A percentile compares a stretch with the other conserved stretches of the same genome.
Conservation (phyloP, 2,329 filamentous ascomycete species). For the Penicillium sp. region DNA sequence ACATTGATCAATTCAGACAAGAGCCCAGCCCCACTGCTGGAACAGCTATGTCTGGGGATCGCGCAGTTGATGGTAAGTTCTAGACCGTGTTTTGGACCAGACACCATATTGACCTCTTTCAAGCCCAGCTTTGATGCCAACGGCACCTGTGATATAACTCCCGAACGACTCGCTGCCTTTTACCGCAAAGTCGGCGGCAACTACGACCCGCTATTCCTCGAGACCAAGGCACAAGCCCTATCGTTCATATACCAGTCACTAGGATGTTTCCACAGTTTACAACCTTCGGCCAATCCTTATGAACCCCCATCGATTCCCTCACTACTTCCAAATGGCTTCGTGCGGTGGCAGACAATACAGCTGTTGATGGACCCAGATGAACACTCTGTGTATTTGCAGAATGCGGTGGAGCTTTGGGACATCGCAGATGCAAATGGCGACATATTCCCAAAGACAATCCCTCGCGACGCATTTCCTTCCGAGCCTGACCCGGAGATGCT, state of each 20-base stretch:
- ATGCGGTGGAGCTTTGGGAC: conserved; percentile 72
- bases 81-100: not conserved
- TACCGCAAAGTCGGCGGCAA: conserved; percentile 73
- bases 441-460: conserved; percentile 57
- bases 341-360: conserved; percentile 91
- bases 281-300: conserved; percentile 69
- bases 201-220: conserved; percentile 76
- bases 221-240: conserved; percentile 69
- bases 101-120: conserved; percentile 2
- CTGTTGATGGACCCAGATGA: conserved; percentile 82
- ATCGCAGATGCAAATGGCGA: conserved; percentile 67
- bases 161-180: conserved; percentile 70
- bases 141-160: conserved; percentile 47
- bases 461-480: conserved; percentile 69
- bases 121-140: conserved; percentile 33
- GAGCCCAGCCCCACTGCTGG: conserved; percentile 63
- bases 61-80: conserved; percentile 66
- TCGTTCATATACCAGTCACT: conserved; percentile 91
- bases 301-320: conserved; percentile 75
- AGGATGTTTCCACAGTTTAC: conserved; percentile 83
- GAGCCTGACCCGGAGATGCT: conserved; percentile 76
- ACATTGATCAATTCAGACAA: conserved; percentile 65
- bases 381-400: conserved; percentile 79
- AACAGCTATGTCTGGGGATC: conserved; percentile 66
- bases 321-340: conserved; percentile 78